phyloP scores from a whole-genome alignment of 352 stramenopile genomes.

The Plasmopara muralis region DNA sequence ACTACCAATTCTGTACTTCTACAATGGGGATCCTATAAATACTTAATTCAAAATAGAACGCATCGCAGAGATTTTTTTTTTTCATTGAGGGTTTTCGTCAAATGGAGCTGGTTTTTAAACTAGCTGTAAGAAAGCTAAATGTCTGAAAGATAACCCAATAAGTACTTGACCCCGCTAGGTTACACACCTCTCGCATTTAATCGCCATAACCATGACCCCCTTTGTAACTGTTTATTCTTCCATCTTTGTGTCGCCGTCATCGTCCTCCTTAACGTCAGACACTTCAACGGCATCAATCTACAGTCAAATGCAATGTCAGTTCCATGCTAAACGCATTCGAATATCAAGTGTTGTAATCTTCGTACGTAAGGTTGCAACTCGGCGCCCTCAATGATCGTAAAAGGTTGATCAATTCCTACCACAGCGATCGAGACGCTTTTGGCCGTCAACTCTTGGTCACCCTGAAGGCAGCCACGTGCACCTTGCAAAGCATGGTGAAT shows the following conservation, averaged over 20 bases:
- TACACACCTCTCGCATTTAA: constrained; percentile 2
- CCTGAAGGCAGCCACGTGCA: constrained; percentile 93
- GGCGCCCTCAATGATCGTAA: constrained; percentile 91
- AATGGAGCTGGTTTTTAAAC: no score
- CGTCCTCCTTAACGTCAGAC: constrained; percentile 71
- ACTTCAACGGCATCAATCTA: constrained; percentile 86
- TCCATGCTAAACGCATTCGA: background rate
- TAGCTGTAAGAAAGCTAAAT: no score
- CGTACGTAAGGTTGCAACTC: constrained; percentile 93
- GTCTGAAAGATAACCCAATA: no score
- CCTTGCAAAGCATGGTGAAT: constrained; percentile 98
- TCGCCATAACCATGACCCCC: constrained; percentile 6
- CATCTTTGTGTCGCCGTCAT: constrained; percentile 77
- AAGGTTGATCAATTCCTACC: constrained; percentile 91
- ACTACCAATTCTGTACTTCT: no score
- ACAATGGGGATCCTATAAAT: no score
- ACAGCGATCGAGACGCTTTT: constrained; percentile 91
- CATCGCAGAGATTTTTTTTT: no score
- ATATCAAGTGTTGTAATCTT: background rate
- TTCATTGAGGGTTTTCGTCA: no score
- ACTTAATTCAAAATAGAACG: no score
- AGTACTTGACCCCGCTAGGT: no score
- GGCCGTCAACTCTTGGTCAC: constrained; percentile 92
- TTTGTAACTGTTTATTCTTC: constrained; percentile 45
- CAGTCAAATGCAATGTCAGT: constrained; percentile 5